Evolutionary conservation across 768 basidiomycete genomes (phyloP).

Genomic region (Kwoniella europaea): DNA sequence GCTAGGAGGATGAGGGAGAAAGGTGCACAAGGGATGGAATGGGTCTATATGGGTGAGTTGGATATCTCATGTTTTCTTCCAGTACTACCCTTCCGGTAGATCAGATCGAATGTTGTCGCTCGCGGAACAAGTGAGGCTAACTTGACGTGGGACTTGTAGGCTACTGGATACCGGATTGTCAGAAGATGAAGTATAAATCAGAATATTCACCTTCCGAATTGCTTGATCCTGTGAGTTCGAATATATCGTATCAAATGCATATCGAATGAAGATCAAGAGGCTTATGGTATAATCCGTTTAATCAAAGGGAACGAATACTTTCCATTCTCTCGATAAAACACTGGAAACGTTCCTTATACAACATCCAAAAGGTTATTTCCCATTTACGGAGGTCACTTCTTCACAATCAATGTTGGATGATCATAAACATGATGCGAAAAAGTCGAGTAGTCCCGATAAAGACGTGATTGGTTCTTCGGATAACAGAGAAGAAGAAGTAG

Average conservation of each 20-base stretch:
- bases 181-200: slow-evolving; percentile 95
- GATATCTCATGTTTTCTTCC: background rate
- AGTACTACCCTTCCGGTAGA: background rate
- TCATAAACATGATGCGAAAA: background rate
- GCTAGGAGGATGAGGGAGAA: slow-evolving; percentile 74
- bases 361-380: slow-evolving; percentile 57
- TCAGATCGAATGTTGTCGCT: background rate
- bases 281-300: background rate
- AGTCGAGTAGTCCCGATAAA: background rate
- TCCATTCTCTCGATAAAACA: slow-evolving; percentile 70
- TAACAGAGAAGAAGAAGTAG: slow-evolving; percentile 10
- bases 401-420: background rate
- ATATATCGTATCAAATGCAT: no score
- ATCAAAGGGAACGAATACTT: slow-evolving; percentile 73
- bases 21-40: slow-evolving; percentile 69
- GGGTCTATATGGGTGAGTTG: slow-evolving; percentile 81
- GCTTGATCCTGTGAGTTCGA: slow-evolving; percentile 72
- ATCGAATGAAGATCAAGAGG: background rate
- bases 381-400: slow-evolving; percentile 65
- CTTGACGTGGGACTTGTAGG: slow-evolving; percentile 64
- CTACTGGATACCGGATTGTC: slow-evolving; percentile 88
- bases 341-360: slow-evolving; percentile 74
- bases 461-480: background rate
- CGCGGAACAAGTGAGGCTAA: no score
- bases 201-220: slow-evolving; percentile 89